Base-by-base conservation (phyloP, 768 basidiomycete genomes). In the Rhodocollybia butyracea region DNA sequence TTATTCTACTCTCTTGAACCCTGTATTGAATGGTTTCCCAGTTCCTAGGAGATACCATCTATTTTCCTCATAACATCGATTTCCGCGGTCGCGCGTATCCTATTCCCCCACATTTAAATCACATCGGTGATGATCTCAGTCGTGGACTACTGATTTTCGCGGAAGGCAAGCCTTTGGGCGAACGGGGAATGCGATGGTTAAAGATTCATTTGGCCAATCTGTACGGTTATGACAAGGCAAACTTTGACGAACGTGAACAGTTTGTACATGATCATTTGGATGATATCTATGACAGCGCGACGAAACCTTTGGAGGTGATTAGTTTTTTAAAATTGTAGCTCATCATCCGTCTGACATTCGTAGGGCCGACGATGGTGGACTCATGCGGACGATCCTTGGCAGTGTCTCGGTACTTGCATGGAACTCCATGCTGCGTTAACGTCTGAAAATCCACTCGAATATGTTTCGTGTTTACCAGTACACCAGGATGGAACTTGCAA, bases 401-500 rank as follows among this genome's bases (percentile, higher is more conserved):
- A 98, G 69, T 95, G 89, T 67, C 87, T 98, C 34, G 90, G 96
- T 17, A 83, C 91, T 1, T 98, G 94, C 73, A 84, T 88, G 68
- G 97, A 99, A 65, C 77, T 98, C n/a, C 79, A 79, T 43, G 79
- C 78, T 1, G 96, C 96, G 2, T 76, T 95, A 0, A 80, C 87
- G 39, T 88, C 87, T 1, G 76, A 76, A 17, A 81, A 93, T 61
- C 81, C 83, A 15, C 77, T 84, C 39, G 80, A 82, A 0, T 79
- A 76, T 57, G 70, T 77, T 63, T 92, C 86, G 3, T 70, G 74
- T 17, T 77, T 97, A n/a, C 97, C 97, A 0, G 82, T 98, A 5
- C 97, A 99, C 67, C 96, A 98, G 70, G 97, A 99, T 61, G 96
- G 97, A 3, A 98, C 97, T 0, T 99, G 97, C 63, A 99, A 99